Evolutionary conservation across 2,329 filamentous ascomycete species (phyloP).

Genomic region (Ceratocystis ficicola): DNA sequence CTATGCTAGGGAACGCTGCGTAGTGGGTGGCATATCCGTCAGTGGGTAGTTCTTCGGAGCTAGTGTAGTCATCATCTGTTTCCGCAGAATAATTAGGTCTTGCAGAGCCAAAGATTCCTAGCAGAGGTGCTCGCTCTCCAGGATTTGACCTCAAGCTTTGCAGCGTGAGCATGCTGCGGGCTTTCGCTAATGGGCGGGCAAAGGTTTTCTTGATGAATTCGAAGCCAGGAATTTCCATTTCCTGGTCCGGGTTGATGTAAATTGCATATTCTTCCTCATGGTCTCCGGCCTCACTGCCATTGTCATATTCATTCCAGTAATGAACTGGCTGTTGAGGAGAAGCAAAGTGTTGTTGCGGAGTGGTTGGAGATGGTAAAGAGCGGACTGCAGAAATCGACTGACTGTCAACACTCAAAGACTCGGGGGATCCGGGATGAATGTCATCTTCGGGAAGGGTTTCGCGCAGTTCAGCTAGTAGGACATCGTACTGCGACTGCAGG

Average conservation of each 20-base stretch:
- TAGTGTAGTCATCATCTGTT: conserved; percentile 35
- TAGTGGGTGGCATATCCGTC: conserved; percentile 44
- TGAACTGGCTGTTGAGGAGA: conserved; percentile 26
- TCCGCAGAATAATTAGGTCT: conserved; percentile 11
- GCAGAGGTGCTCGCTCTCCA: conserved; percentile 27
- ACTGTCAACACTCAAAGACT: conserved; percentile 26
- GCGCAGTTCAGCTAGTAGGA: conserved; percentile 38
- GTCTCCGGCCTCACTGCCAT: conserved; percentile 57
- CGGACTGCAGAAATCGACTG: conserved; percentile 12
- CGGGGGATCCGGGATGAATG: conserved; percentile 33
- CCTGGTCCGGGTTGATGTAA: conserved; percentile 59
- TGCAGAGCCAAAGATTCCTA: conserved; percentile 22
- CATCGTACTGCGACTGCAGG: conserved; percentile 40
- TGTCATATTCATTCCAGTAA: conserved; percentile 83
- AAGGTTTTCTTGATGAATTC: conserved; percentile 45
- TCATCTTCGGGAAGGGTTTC: conserved; percentile 33
- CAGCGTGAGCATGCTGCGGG: conserved; percentile 38
- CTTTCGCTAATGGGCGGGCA: conserved; percentile 38
- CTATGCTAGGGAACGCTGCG: conserved; percentile 40
- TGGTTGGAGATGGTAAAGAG: conserved; percentile 16
- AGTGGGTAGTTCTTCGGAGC: conserved; percentile 39
- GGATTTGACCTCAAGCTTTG: conserved; percentile 21
- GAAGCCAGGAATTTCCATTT: conserved; percentile 49
- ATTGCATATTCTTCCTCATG: conserved; percentile 55
- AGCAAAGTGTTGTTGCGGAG: conserved; percentile 24